Base-by-base conservation (phyloP, 352 stramenopile genomes). In the Globisporangium nodosum region DNA sequence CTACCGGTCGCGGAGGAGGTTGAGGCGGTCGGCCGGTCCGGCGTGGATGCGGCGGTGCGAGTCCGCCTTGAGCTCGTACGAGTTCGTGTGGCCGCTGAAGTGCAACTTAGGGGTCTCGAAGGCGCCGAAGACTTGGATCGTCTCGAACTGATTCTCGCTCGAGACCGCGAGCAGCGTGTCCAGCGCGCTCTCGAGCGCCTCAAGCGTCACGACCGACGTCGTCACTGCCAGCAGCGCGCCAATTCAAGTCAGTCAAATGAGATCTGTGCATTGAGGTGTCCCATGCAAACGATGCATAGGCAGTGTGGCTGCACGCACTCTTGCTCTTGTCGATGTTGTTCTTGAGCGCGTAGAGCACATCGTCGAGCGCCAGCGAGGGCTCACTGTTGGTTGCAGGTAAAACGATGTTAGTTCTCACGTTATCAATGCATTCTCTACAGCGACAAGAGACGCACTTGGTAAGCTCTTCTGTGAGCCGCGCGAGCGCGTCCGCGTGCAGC, bases 311-410 rank as follows among this genome's bases (percentile, higher is more conserved):
- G 37, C 11, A 67, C 85, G 35, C 56, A 94, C 85, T 87, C 58
- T 93, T 94, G 75, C 74, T 92, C 48, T 80, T 82, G 71, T 93
- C 85, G 61, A 94, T 93, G 61, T 81, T 94, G 69, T 94, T 94
- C 74, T 94, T 94, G 65, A 94, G 73, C 20, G 85, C 85, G 65
- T 86, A 93, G 50, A 94, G 65, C 21, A 94, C 81, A 67, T 93
- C 80, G 11, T 92, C 83, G 18, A 94, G 74, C 56, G 86, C 67
- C n/a, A 93, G 55, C 8, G 77, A 87, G 5, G 81, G 56, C 54
- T 94, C 80, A 67, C 83, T 93, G 49, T 0, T 27, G 46, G 52
- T 24, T 5, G 54, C 12, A 13, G 24, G 48, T 52, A 43, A 51
- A 16, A 60, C 51, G 16, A 21, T 30, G 49, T 30, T 27, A 11